phyloP scores from a whole-genome alignment of 345 rosid species.

The Gossypium mustelinum region DNA sequence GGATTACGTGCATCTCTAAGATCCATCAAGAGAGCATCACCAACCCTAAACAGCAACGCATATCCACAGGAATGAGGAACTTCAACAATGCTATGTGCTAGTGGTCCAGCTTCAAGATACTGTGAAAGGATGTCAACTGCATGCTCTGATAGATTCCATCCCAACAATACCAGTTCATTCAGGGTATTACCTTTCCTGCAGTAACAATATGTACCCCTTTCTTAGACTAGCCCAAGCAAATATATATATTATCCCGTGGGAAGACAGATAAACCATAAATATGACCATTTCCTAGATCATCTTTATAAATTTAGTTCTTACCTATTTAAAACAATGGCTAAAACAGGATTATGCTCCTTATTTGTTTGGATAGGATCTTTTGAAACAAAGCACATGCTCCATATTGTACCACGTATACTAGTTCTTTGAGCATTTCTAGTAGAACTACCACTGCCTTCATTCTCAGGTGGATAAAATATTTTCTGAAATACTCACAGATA shows the following conservation, averaged over 20 bases:
- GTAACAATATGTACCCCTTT: slow-evolving; percentile 20
- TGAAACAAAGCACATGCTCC: slow-evolving; percentile 99
- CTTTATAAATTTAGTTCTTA: slow-evolving; percentile 36
- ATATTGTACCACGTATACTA: slow-evolving; percentile 70
- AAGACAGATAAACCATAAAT: slow-evolving; percentile 18
- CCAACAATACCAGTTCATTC: slow-evolving; percentile 66
- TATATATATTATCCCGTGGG: background rate
- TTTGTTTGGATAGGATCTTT: slow-evolving; percentile 39
- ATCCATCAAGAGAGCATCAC: slow-evolving; percentile 96
- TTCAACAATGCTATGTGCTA: slow-evolving; percentile 74
- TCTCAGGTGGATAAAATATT: slow-evolving; percentile 73
- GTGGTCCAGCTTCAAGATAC: slow-evolving; percentile 68
- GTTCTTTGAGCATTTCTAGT: slow-evolving; percentile 37
- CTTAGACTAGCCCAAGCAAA: slow-evolving; percentile 27
- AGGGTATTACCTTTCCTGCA: slow-evolving; percentile 62
- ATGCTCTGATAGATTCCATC: slow-evolving; percentile 62
- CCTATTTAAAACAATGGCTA: slow-evolving; percentile 91
- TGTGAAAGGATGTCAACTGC: slow-evolving; percentile 50
- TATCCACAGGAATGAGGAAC: slow-evolving; percentile 83
- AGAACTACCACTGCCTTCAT: slow-evolving; percentile 37
- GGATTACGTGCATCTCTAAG: slow-evolving; percentile 79
- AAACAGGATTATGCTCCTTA: slow-evolving; percentile 68
- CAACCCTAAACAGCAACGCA: slow-evolving; percentile 84
- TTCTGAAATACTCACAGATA: slow-evolving; percentile 42
- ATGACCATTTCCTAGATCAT: slow-evolving; percentile 16